A percentile compares a stretch with the other conserved stretches of the same genome.
phyloP scores from a whole-genome alignment of 2,329 filamentous ascomycete genomes.

The Cordyceps militaris region DNA sequence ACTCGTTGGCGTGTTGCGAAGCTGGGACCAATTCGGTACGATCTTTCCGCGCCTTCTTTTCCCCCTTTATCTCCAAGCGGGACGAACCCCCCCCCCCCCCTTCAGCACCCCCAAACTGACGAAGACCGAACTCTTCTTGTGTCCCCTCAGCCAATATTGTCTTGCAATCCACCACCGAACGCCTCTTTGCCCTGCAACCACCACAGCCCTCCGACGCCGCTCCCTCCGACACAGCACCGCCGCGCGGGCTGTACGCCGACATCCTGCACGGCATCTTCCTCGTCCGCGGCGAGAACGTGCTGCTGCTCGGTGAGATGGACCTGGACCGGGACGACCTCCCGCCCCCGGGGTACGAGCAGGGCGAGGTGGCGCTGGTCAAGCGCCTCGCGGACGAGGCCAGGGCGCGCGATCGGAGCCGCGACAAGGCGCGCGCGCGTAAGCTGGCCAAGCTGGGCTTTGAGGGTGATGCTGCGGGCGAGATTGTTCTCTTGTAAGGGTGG shows the following conservation, averaged over 20 bases:
- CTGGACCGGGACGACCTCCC: slow-evolving; percentile 91
- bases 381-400: slow-evolving; percentile 67
- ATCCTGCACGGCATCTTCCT: slow-evolving; percentile 81
- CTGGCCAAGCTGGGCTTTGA: slow-evolving; percentile 78
- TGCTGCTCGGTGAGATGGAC: slow-evolving; percentile 91
- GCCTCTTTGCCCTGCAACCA: slow-evolving; percentile 62
- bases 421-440: slow-evolving; percentile 66
- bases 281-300: slow-evolving; percentile 93
- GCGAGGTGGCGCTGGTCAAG: slow-evolving; percentile 62
- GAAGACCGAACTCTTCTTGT: background rate
- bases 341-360: slow-evolving; percentile 62
- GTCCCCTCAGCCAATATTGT: slow-evolving; percentile 72
- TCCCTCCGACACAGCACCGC: slow-evolving; percentile 6
- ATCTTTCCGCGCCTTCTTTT: too few species aligned
- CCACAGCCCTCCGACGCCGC: slow-evolving; percentile 19
- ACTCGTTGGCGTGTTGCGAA: slow-evolving; percentile 83
- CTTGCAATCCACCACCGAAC: slow-evolving; percentile 85
- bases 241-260: slow-evolving; percentile 65
- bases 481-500: slow-evolving; percentile 53
- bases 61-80: background rate
- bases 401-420: slow-evolving; percentile 58
- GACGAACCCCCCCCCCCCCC: background rate
- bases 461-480: slow-evolving; percentile 72
- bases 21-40: slow-evolving; percentile 97
- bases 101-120: background rate